Evolutionary conservation across 2,329 filamentous ascomycete genomes (phyloP), one percentile per base, ranked within the genome.

Genomic region (Pseudogymnoascus sp.): DNA sequence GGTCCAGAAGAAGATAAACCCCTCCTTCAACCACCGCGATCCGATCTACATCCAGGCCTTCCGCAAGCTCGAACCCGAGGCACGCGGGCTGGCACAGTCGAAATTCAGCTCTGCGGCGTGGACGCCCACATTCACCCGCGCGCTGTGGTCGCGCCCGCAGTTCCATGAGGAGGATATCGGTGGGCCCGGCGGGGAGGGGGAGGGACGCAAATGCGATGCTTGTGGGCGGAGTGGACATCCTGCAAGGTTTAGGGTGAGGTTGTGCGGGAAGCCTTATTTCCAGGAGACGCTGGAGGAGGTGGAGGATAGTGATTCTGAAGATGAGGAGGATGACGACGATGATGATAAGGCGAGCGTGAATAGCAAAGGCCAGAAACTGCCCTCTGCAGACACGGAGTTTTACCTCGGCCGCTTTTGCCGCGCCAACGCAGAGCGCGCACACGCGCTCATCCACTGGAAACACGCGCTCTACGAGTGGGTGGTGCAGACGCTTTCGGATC

Each of bases 1-100:
- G 74, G 86, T 93, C 2, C 88, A 91, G 69, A 89, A 88, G 70
- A 87, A 87, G 67, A 79, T 94, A 59, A 87, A 92, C 66, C 89
- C 88, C 0, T 83, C 79, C 0, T 92, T 92, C 68, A 75, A 81
- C 9, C 79, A 80, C 15, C 75, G 81, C 4, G 83, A 89, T 64
- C 78, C 82, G 6, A 76, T 91, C 10, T 94, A 91, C 72, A 69
- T 75, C 10, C 78, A 88, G 27, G 85, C 88, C 0, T 92, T 91
- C 77, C 76, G 76, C 58, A 90, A 90, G 69, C 77, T 93, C 0
- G 82, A 90, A 65, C 84, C 89, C 66, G 87, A 92, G 70, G 83
- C 89, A 12, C 79, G 77, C 39, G 87, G 84, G 0, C 80, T 89
- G 2, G 85, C 87, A 0, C 82, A 80, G 3, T 90, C 87, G 4